Evolutionary conservation across 148 eudicot genomes (phyloP).

Genomic region (Spergularia bocconei): DNA sequence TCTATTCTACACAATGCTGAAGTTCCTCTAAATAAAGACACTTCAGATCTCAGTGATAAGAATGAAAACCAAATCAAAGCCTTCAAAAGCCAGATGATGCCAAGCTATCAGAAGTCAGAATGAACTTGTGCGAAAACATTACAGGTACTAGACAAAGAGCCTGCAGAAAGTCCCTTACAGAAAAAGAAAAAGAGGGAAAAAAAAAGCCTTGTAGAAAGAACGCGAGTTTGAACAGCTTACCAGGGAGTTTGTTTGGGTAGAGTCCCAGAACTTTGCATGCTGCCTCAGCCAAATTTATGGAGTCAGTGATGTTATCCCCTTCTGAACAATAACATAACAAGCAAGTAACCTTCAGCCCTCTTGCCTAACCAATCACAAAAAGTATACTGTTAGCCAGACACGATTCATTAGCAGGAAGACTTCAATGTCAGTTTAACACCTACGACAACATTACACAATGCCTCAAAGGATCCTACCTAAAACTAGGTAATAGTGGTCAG

Average conservation of each 20-base stretch:
- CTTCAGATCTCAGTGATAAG: background rate
- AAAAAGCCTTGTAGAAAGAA: too few relatives aligned
- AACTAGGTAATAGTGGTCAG: too few relatives aligned
- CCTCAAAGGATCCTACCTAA: too few relatives aligned
- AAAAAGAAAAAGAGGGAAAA: too few relatives aligned
- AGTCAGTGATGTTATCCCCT: constrained; percentile 94
- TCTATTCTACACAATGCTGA: background rate
- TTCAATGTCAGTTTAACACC: background rate
- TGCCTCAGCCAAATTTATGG: constrained; percentile 80
- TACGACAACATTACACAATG: too few relatives aligned
- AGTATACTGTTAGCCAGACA: background rate
- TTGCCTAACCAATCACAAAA: constrained; percentile 51
- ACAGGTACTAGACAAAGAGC: background rate
- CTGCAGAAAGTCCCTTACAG: background rate
- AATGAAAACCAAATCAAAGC: background rate
- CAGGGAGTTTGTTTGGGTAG: constrained; percentile 31
- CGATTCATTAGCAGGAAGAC: background rate
- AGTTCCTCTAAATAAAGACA: background rate
- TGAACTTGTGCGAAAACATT: background rate
- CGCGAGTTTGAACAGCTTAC: constrained; percentile 33
- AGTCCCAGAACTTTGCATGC: constrained; percentile 53
- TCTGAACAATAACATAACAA: constrained; percentile 92
- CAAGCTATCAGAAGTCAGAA: background rate
- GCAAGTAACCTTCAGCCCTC: constrained; percentile 93
- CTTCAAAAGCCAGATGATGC: too few relatives aligned